Evolutionary conservation across 495 filamentous ascomycete species (phyloP), one percentile per base, ranked within the genome.

Genomic region (Monascus purpureus): DNA sequence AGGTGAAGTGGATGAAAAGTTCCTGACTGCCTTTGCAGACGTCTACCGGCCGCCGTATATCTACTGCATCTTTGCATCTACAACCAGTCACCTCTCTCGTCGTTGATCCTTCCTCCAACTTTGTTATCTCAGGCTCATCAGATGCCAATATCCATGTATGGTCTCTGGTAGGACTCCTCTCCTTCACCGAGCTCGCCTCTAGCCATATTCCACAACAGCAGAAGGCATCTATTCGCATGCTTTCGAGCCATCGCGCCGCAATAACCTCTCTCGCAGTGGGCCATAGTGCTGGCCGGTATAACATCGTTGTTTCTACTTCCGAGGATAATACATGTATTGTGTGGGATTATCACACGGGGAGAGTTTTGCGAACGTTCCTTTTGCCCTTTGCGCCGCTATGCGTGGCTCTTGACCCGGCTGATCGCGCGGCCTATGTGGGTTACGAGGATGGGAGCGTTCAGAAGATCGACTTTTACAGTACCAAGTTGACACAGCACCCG

Each of bases 71-170:
- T 33, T 77, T 82, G 29, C 90, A 97, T 64, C 69, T 97, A 20
- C 86, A 93, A 50, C 64, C 77, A 19, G 76, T 93, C 6, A 84
- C 82, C 11, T 73, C 73, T 41, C 66, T 94, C 17, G 77, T 73
- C 13, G 68, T 77, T 19, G 72, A 77, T 45, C 70, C 75, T 22
- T 80, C 72, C 27, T 75, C 73, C 27, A 80, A 75, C 41, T 81
- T 90, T 51, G 61, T 95, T 31, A 65, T 94, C 15, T 87, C 86
- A 2, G 90, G 83, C 24, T 93, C 88, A 6, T 63, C 77, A 37
- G 90, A 96, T 50, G 82, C 88, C 9, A 85, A 78, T 44, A 67
- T 94, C 31, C 79, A 92, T 52, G 73, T 94, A 33, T 96, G 90
- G 90, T 84, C 82, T 4, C 45, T 95, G 13, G 61, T 75, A 1